Evolutionary conservation across 2,329 filamentous ascomycete species (phyloP).

Genomic region (Scytalidium lignicola): DNA sequence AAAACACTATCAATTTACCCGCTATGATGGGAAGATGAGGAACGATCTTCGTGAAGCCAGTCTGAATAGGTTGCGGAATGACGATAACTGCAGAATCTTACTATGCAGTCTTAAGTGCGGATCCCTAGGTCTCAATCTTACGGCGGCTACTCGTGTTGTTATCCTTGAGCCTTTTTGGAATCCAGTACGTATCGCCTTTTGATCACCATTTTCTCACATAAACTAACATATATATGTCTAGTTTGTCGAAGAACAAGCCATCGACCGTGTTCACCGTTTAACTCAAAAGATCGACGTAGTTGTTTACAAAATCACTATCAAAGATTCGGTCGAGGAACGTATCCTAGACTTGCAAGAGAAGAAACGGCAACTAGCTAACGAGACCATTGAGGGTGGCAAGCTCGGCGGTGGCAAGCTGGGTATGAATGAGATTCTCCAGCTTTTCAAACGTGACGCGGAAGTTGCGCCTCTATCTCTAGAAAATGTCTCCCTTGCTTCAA

Average conservation of each 20-base stretch:
- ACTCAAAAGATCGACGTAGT: slow-evolving; percentile 93
- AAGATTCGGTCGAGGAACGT: slow-evolving; percentile 82
- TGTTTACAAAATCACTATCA: slow-evolving; percentile 90
- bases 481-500: slow-evolving; percentile 18
- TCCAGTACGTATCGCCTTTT: slow-evolving; percentile 38
- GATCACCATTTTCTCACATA: slow-evolving; percentile 1
- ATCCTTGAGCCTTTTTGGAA: slow-evolving; percentile 99
- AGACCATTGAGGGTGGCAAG: slow-evolving; percentile 79
- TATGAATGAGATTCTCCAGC: slow-evolving; percentile 86
- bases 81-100: slow-evolving; percentile 71
- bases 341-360: slow-evolving; percentile 93
- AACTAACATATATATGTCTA: slow-evolving; percentile 28
- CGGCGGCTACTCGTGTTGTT: slow-evolving; percentile 85
- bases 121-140: slow-evolving; percentile 87
- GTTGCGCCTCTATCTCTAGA: slow-evolving; percentile 14
- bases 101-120: slow-evolving; percentile 94
- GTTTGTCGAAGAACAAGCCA: slow-evolving; percentile 98
- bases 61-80: slow-evolving; percentile 68
- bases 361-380: slow-evolving; percentile 86
- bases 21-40: slow-evolving; percentile 93
- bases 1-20: slow-evolving; percentile 71
- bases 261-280: slow-evolving; percentile 96
- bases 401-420: slow-evolving; percentile 75
- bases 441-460: slow-evolving; percentile 53
- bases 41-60: slow-evolving; percentile 90